Base-by-base conservation (phyloP, 2,329 filamentous ascomycete species). In the Arthrobotrys conoides region DNA sequence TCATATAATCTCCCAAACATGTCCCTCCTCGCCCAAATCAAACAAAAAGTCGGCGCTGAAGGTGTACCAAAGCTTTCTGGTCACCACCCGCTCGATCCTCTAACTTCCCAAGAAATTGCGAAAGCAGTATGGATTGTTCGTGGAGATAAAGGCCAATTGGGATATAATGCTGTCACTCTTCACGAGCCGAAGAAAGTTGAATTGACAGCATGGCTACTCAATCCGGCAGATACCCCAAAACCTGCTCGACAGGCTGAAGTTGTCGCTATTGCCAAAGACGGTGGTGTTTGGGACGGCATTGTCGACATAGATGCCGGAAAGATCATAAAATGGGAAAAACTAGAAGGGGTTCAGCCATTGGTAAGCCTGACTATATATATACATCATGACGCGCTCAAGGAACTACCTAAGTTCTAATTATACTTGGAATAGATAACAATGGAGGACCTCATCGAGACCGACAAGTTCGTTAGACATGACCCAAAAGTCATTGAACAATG, bases 401-500 rank as follows among this genome's bases (percentile, higher is more conserved):
- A 30, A 30, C 6, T 30, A 30, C 6, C 24, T 61, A 1, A 22
- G n/a, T 20, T 33, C 51, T 80, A 22, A 36, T 53, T 61, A 61
- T 4, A 41, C 3, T 41, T 71, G 16, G 22, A n/a, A 9, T 30
- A 92, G 90, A 96, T 97, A 83, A 97, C 93, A 0, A 93, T 96
- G 89, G 94, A 97, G 83, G 94, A 97, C 84, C 87, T 97, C 41
- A 89, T 93, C 82, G 88, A 90, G 70, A 94, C 97, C 0, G 94
- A 97, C 85, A 87, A 88, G 71, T 85, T 94, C 55, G 89, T 90
- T 76, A 89, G 94, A 80, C 90, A 90, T 82, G 93, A 97, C 83
- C 89, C 92, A 14, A 92, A 91, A 82, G 93, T 97, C 77, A 96
- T 97, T 81, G 93, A 97, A 85, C 94, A 97, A 84, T 97, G 94